phyloP scores from a whole-genome alignment of 2,329 filamentous ascomycete genomes.

The Leptographium galeiforme region DNA sequence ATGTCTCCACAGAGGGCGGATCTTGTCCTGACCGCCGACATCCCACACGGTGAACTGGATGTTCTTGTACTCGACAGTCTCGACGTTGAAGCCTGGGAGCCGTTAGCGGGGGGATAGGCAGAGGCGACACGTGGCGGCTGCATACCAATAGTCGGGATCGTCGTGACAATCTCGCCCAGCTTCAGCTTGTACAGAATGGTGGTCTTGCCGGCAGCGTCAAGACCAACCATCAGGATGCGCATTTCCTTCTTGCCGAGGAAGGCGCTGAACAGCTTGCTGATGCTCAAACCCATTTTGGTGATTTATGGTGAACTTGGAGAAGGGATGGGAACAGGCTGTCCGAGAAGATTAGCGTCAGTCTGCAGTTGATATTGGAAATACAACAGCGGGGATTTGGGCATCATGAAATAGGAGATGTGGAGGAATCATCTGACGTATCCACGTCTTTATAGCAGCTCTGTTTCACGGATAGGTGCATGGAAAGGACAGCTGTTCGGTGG shows the following conservation, averaged over 20 bases:
- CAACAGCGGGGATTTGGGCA: no score
- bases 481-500: background rate
- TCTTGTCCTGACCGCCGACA: slow-evolving; percentile 99
- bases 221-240: slow-evolving; percentile 99
- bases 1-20: slow-evolving; percentile 96
- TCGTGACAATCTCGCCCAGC: slow-evolving; percentile 97
- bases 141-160: slow-evolving; percentile 94
- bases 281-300: slow-evolving; percentile 91
- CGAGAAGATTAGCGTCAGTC: background rate
- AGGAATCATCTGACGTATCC: background rate
- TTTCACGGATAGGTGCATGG: background rate
- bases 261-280: slow-evolving; percentile 93
- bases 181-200: slow-evolving; percentile 99
- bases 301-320: slow-evolving; percentile 15
- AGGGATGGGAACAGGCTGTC: background rate
- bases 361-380: no score
- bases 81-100: slow-evolving; percentile 83
- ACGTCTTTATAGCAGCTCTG: background rate
- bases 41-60: slow-evolving; percentile 99
- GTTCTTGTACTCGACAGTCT: slow-evolving; percentile 99
- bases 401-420: no score
- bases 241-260: slow-evolving; percentile 99
- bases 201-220: slow-evolving; percentile 99
- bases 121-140: slow-evolving; percentile 2
- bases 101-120: background rate